These are phyloP conservation scores for Trichophaea hybrida DNA, from an alignment of 2,329 filamentous ascomycete genomes.

Conservation along the genomic window DNA sequence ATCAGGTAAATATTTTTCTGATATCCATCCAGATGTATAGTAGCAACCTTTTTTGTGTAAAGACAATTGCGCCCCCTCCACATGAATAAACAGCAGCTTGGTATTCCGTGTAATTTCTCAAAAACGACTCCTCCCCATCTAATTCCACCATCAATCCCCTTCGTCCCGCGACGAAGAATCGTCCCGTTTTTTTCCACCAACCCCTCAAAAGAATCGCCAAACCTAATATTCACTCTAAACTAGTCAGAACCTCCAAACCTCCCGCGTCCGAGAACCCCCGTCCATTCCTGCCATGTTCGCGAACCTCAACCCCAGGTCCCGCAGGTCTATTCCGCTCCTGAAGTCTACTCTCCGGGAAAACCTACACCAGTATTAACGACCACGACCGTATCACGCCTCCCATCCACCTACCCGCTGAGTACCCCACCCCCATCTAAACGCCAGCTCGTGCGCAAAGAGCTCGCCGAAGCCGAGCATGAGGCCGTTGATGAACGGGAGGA, in stretches of 20 bases:
- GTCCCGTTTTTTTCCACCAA: too few species aligned
- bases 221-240: conserved; percentile 16
- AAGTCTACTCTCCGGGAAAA: neutral
- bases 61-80: too few species aligned
- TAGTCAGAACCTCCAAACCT: conserved; percentile 22
- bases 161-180: too few species aligned
- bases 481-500: conserved; percentile 91
- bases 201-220: too few species aligned
- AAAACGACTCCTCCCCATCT: too few species aligned
- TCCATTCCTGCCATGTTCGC: conserved; percentile 34
- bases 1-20: too few species aligned
- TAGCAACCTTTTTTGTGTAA: too few species aligned
- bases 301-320: conserved; percentile 70
- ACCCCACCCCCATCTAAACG: conserved; percentile 84
- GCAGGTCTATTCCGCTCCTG: conserved; percentile 34
- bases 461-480: conserved; percentile 98
- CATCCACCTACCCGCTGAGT: conserved; percentile 50
- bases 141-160: too few species aligned
- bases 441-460: conserved; percentile 88
- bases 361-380: conserved; percentile 39
- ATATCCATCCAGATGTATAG: too few species aligned
- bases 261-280: conserved; percentile 8
- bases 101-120: too few species aligned
- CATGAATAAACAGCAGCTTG: too few species aligned
- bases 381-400: neutral